Evolutionary conservation across 768 basidiomycete species (phyloP), one percentile per base, ranked within the genome.

Genomic region (Xerocomellus chrysenteron): DNA sequence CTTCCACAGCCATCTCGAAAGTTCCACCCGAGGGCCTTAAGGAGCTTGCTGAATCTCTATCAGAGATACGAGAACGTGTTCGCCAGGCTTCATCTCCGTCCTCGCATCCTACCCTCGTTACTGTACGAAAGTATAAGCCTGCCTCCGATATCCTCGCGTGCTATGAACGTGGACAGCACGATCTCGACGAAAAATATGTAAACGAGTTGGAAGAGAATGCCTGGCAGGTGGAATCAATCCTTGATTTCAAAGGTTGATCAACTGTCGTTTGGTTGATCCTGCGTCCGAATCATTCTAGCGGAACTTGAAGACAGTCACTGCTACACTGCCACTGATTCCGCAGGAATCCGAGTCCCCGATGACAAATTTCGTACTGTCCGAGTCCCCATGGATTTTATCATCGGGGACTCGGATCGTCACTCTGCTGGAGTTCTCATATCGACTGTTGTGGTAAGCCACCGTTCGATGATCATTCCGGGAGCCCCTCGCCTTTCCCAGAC

Each of bases 121-220:
- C 95, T 3, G 94, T 98, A 6, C 96, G 94, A 12, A 98, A 98
- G 74, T 83, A 87, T 67, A 98, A 98, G 69, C 92, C 96, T 5
- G 82, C 88, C 4, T 83, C 85, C 9, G 96, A 98, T 72, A 85
- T 98, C 57, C 76, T 85, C 28, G 88, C 88, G 11, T 90, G 93
- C 61, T 92, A 90, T 67, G 80, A 89, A 48, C 77, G 79, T 14
- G 92, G 90, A 0, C 91, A 97, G 60, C 77, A 86, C 2, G 92
- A 96, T 71, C 98, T 98, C 67, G 97, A 96, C 8, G 97, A 99
- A 76, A 99, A 99, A 71, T 98, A 98, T 67, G 93, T 94, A 12
- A 89, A 95, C 62, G 95, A 98, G 65, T 73, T 98, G 58, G 87
- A 85, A 39, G 93, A 92, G 33, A 97, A 97, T 68, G 92, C 94